Percentiles rank a stretch among this genome's conserved stretches.
Conservation (phyloP, 495 filamentous ascomycete species). For the Pyrenula massariospora region DNA sequence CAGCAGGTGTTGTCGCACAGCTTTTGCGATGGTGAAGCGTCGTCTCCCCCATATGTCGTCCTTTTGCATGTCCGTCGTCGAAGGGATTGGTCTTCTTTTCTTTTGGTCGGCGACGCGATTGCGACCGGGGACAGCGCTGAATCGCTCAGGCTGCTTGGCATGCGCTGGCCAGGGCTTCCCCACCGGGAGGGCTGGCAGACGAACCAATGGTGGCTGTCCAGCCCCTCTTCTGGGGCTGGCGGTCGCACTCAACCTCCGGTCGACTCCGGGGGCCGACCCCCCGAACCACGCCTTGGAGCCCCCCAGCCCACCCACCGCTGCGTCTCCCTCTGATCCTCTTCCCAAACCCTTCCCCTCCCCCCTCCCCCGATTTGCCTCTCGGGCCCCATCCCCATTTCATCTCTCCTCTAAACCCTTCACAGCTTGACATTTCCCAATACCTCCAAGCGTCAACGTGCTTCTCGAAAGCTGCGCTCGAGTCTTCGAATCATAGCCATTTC, state of each 20-base stretch:
- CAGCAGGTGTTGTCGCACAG: neutral
- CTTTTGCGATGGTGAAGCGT: neutral
- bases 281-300: neutral
- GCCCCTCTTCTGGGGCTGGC: neutral
- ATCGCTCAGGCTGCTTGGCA: neutral
- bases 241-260: neutral
- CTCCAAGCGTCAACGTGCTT: neutral
- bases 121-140: neutral
- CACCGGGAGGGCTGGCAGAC: no score
- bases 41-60: neutral
- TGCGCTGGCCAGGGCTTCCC: neutral
- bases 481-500: neutral
- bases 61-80: neutral
- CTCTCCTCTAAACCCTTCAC: neutral
- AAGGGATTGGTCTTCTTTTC: neutral
- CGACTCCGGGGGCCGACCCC: neutral
- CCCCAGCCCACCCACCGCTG: no score
- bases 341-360: neutral
- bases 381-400: neutral
- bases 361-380: neutral
- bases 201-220: neutral
- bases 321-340: neutral
- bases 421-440: neutral
- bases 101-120: neutral
- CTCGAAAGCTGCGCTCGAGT: neutral